Base-by-base conservation (phyloP, 2,329 filamentous ascomycete genomes). In the Ophiostoma populinum region DNA sequence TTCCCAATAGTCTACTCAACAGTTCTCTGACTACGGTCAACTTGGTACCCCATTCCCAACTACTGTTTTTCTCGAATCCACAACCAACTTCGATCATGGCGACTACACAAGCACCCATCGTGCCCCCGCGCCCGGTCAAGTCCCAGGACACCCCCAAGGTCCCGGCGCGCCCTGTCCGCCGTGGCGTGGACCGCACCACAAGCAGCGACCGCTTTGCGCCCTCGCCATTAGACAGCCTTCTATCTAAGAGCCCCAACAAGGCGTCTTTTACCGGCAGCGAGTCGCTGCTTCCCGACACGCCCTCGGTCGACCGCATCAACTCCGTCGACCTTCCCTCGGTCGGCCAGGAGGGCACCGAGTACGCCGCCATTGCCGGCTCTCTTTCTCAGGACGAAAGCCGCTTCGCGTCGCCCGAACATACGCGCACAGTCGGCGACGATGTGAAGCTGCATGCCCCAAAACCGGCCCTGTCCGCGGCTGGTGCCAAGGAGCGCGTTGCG, bases 271-370 rank as follows among this genome's bases (percentile, higher is more conserved):
- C 49, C 44, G 49, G 53, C 43, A 53, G 39, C 27, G 18, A 25
- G 10, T 37, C 37, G 4, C 20, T 24, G 5, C 35, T 43, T 13
- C 28, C 41, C 1, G 32, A 50, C 34, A 59, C 28, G 12, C 6
- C n/a, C 12, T 20, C 18, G 25, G 52, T 65, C 43, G 57, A 66
- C 27, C 78, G 82, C 34, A 72, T 80, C 24, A 70, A 73, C 32
- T 92, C 81, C 50, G 81, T 93, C 38, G 70, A 71, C 22, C 68
- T 94, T 51, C 87, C 87, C 12, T 80, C 80, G 1, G 67, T 93
- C 37, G 87, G 87, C 39, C 76, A 94, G 51, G 87, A 94, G 58
- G 87, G 87, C 42, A 73, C 66, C 45, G 87, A 94, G 58, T 94
- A 94, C 57, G 81, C 72, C 35, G 77, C 53, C 16, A 52, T 65